Evolutionary conservation across 2,329 filamentous ascomycete species (phyloP).

Genomic region (Endoconidiophora polonica): DNA sequence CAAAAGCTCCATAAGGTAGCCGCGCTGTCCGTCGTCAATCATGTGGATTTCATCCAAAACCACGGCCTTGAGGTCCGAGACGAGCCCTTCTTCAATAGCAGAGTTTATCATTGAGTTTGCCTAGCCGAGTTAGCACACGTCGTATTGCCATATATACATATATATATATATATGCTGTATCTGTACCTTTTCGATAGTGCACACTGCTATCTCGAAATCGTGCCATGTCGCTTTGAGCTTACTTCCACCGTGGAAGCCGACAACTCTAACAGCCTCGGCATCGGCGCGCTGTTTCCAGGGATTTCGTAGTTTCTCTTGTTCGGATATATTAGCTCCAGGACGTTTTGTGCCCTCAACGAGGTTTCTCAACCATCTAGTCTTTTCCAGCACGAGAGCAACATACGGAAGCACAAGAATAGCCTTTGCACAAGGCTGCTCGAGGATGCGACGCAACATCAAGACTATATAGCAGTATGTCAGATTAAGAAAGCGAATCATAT

Average conservation of each 20-base stretch:
- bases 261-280: constrained; percentile 44
- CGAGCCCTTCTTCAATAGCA: constrained; percentile 53
- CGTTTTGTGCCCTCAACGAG: constrained; percentile 43
- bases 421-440: constrained; percentile 47
- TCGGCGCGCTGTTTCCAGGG: constrained; percentile 38
- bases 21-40: constrained; percentile 59
- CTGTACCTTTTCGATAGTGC: constrained; percentile 56
- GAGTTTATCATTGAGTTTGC: constrained; percentile 59
- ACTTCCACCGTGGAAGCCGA: constrained; percentile 60
- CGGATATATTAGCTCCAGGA: constrained; percentile 20
- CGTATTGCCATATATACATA: background rate
- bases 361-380: constrained; percentile 54
- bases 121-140: constrained; percentile 22
- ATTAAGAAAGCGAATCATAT: constrained; percentile 3
- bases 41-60: constrained; percentile 71
- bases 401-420: constrained; percentile 60
- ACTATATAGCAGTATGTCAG: constrained; percentile 23
- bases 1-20: constrained; percentile 59
- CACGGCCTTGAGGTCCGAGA: constrained; percentile 47
- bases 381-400: constrained; percentile 66
- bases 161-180: background rate
- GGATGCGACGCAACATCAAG: constrained; percentile 53
- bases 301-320: constrained; percentile 21
- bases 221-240: constrained; percentile 50
- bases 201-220: constrained; percentile 63